Conservation (phyloP, 208 protist species). For the Trypanosoma avium region DNA sequence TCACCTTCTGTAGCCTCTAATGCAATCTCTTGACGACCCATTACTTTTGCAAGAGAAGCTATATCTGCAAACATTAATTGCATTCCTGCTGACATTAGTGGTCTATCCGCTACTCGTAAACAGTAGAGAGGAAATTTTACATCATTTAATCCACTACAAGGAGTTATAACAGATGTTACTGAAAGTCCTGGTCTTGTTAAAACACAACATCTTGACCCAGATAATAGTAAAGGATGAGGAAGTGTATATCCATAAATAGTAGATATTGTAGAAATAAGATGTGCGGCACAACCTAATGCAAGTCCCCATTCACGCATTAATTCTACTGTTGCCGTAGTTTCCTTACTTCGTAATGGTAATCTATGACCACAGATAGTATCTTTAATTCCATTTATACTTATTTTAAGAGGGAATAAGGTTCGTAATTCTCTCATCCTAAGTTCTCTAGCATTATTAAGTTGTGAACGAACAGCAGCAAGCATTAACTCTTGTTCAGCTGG, state of each 20-base stretch:
- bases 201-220: constrained; percentile 17
- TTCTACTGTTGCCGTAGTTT: constrained; percentile 22
- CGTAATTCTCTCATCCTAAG: constrained; percentile 26
- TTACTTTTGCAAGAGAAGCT: constrained; percentile 34
- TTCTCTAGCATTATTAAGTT: constrained; percentile 30
- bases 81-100: constrained; percentile 52
- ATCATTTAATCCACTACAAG: constrained; percentile 28
- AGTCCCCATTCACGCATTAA: constrained; percentile 48
- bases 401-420: constrained; percentile 23
- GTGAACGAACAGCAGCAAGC: constrained; percentile 32
- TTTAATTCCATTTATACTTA: background rate
- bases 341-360: constrained; percentile 3
- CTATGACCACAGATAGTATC: constrained; percentile 17
- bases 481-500: constrained; percentile 28
- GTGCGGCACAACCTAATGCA: constrained; percentile 52
- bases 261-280: constrained; percentile 50
- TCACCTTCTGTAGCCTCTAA: constrained; percentile 1
- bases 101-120: constrained; percentile 33
- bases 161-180: constrained; percentile 15
- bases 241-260: constrained; percentile 56
- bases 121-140: constrained; percentile 45
- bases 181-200: constrained; percentile 21
- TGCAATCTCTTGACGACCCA: constrained; percentile 41
- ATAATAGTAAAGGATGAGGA: constrained; percentile 59
- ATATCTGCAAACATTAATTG: constrained; percentile 39